These are phyloP conservation scores for Bipolaris sorokiniana DNA, from an alignment of 2,329 filamentous ascomycete species.

Conservation along the genomic window DNA sequence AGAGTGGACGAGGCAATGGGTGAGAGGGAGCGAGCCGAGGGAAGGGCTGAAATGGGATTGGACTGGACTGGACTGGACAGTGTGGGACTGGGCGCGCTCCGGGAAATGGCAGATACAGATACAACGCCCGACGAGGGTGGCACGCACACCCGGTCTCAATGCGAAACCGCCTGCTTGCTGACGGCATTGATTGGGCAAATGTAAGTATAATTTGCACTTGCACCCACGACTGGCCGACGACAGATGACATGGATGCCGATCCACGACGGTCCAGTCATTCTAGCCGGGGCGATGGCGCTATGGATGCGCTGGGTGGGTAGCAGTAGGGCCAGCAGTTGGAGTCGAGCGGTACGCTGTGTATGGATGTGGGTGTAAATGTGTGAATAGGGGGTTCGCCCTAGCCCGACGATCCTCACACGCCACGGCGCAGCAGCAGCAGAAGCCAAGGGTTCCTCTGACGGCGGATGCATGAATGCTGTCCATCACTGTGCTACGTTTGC, in stretches of 20 bases:
- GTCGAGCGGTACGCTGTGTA: too few relatives aligned
- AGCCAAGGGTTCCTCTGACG: slow-evolving; percentile 7
- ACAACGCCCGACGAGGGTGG: slow-evolving; percentile 5
- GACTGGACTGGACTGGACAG: too few relatives aligned
- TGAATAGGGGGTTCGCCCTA: slow-evolving; percentile 16
- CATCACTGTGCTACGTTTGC: too few relatives aligned
- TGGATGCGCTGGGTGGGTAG: too few relatives aligned
- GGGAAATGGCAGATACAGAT: slow-evolving; percentile 4
- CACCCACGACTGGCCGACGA: neutral
- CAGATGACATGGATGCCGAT: too few relatives aligned
- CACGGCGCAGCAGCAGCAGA: slow-evolving; percentile 13
- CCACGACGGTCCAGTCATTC: too few relatives aligned
- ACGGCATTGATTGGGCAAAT: slow-evolving; percentile 3
- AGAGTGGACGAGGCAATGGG: neutral
- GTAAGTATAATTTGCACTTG: slow-evolving; percentile 4
- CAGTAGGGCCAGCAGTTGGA: too few relatives aligned
- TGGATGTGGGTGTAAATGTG: neutral
- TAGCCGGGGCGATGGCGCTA: neutral
- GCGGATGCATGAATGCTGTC: slow-evolving; percentile 19
- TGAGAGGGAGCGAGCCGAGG: neutral
- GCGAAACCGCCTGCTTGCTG: slow-evolving; percentile 10
- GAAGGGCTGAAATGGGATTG: too few relatives aligned
- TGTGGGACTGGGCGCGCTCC: neutral
- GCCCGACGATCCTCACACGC: slow-evolving; percentile 19
- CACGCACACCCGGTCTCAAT: slow-evolving; percentile 7